Evolutionary conservation across 1,284 basidiomycete genomes (phyloP).

Genomic region (Xerocomus nothofagi): DNA sequence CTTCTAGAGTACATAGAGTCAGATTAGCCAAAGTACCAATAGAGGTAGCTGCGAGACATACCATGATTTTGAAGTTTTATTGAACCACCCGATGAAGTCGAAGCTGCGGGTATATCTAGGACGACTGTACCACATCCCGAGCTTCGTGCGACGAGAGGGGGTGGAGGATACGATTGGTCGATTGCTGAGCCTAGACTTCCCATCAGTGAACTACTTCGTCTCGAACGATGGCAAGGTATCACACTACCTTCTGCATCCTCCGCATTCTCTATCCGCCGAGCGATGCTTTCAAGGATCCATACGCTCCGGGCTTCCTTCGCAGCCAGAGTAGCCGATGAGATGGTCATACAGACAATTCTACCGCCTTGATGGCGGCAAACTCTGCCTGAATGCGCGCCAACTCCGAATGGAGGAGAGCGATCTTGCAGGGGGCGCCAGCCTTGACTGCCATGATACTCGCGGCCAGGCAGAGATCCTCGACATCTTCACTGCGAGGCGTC

Average conservation of each 20-base stretch:
- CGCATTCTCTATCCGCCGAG: neutral
- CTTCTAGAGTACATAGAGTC: neutral
- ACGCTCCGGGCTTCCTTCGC: too few species aligned
- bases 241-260: slow-evolving; percentile 7
- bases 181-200: neutral
- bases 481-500: too few species aligned
- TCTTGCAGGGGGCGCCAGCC: too few species aligned
- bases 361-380: too few species aligned
- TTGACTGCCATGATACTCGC: too few species aligned
- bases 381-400: too few species aligned
- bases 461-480: too few species aligned
- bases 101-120: neutral
- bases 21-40: neutral
- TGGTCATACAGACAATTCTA: too few species aligned
- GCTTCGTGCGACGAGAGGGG: neutral
- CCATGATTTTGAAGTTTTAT: neutral
- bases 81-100: neutral
- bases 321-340: too few species aligned
- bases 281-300: neutral
- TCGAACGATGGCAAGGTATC: neutral
- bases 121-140: too few species aligned
- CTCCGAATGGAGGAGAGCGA: too few species aligned
- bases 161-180: neutral
- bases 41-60: slow-evolving; percentile 1
- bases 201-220: slow-evolving; percentile 3